phyloP scores from a whole-genome alignment of 2,329 filamentous ascomycete genomes.

The Cladosporium sp. region DNA sequence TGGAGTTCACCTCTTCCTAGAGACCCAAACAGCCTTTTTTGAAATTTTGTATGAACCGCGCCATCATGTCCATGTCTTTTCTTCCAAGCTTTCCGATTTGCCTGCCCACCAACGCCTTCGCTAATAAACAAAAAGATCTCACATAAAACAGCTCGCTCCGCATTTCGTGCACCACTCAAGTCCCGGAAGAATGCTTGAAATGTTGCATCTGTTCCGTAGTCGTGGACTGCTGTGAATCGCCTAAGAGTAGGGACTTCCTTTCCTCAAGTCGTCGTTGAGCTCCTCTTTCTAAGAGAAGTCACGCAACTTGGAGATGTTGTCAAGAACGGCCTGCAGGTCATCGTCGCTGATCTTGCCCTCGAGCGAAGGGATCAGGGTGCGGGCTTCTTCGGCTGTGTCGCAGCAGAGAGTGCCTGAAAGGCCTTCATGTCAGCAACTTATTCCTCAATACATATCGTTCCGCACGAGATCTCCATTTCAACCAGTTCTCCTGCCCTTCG shows the following conservation, averaged over 20 bases:
- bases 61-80: too few species aligned
- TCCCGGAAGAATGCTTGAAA: too few species aligned
- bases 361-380: slow-evolving; percentile 86
- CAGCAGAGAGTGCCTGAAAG: slow-evolving; percentile 78
- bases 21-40: too few species aligned
- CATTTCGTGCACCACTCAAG: too few species aligned
- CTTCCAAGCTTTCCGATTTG: too few species aligned
- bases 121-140: background rate
- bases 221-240: too few species aligned
- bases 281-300: slow-evolving; percentile 29
- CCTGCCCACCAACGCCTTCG: background rate
- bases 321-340: slow-evolving; percentile 78
- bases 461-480: background rate
- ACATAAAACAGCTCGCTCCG: too few species aligned
- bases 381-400: slow-evolving; percentile 89
- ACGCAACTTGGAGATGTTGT: slow-evolving; percentile 81
- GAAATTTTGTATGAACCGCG: too few species aligned
- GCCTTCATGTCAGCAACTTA: slow-evolving; percentile 4
- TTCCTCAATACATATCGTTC: background rate
- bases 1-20: too few species aligned
- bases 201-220: too few species aligned
- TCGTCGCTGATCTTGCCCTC: slow-evolving; percentile 86
- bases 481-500: background rate
- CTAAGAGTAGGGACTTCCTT: background rate
- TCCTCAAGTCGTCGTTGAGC: background rate